Evolutionary conservation across 352 stramenopile genomes (phyloP).

Genomic region (Pythium rishiriense): DNA sequence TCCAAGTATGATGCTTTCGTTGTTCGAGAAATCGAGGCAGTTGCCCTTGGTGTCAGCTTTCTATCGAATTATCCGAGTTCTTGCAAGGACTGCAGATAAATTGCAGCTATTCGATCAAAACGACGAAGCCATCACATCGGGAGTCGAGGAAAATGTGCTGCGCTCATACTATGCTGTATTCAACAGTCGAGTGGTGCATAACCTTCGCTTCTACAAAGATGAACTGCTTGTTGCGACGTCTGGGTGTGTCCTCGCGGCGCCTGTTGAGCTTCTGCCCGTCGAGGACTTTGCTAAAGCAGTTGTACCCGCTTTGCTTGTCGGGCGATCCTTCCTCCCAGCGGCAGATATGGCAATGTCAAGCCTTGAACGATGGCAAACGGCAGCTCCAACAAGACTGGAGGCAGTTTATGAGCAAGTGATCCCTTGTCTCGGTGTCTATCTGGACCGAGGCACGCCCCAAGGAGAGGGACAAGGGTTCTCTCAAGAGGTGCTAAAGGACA

Average conservation of each 20-base stretch:
- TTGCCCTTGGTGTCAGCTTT: slow-evolving; percentile 35
- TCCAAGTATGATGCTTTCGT: slow-evolving; percentile 21
- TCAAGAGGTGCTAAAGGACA: slow-evolving; percentile 2
- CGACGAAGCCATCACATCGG: not conserved
- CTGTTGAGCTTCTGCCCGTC: slow-evolving; percentile 38
- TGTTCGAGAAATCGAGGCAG: slow-evolving; percentile 25
- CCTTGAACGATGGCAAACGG: slow-evolving; percentile 58
- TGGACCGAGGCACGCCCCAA: slow-evolving; percentile 42
- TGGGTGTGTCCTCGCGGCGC: slow-evolving; percentile 60
- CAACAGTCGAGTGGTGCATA: slow-evolving; percentile 37
- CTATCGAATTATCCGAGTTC: slow-evolving; percentile 30
- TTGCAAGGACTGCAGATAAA: slow-evolving; percentile 8
- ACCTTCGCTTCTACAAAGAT: slow-evolving; percentile 76
- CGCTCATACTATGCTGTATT: slow-evolving; percentile 46
- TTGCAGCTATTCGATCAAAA: slow-evolving; percentile 12
- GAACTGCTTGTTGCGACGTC: slow-evolving; percentile 65
- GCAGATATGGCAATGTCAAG: slow-evolving; percentile 52
- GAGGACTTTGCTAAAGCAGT: slow-evolving; percentile 38
- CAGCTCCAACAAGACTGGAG: slow-evolving; percentile 32
- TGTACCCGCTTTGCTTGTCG: slow-evolving; percentile 55
- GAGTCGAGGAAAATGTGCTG: slow-evolving; percentile 5
- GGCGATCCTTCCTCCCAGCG: slow-evolving; percentile 60
- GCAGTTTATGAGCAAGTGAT: slow-evolving; percentile 40
- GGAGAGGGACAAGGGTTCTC: not conserved
- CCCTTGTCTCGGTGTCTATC: slow-evolving; percentile 49